Evolutionary conservation across 768 basidiomycete species (phyloP).

Genomic region (Clitopilus hobsonii): DNA sequence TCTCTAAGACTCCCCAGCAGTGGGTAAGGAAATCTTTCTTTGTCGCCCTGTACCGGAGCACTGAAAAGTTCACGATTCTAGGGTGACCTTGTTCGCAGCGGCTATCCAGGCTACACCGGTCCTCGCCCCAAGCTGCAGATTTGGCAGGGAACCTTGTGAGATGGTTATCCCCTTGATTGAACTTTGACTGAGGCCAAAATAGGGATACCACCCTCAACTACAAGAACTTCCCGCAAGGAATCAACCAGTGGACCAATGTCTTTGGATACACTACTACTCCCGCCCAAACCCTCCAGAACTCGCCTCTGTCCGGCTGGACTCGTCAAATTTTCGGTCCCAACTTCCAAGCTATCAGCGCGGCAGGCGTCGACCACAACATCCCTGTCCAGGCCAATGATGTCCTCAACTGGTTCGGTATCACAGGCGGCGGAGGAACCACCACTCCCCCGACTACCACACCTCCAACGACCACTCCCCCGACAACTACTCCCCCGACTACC

Average conservation of each 20-base stretch:
- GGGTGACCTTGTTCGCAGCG: constrained; percentile 41
- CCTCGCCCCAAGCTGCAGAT: constrained; percentile 45
- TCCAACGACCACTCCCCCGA: constrained; percentile 11
- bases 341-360: constrained; percentile 40
- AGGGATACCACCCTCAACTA: constrained; percentile 49
- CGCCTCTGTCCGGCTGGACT: constrained; percentile 41
- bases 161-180: background rate
- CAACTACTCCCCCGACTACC: constrained; percentile 9
- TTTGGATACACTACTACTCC: constrained; percentile 41
- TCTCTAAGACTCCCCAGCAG: constrained; percentile 38
- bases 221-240: constrained; percentile 44
- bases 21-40: constrained; percentile 33
- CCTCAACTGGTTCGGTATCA: constrained; percentile 44
- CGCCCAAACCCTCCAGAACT: constrained; percentile 30
- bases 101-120: constrained; percentile 51
- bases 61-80: constrained; percentile 6
- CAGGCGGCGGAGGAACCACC: constrained; percentile 16
- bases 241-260: constrained; percentile 55
- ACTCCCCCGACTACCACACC: constrained; percentile 12
- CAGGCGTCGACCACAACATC: constrained; percentile 47
- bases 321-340: constrained; percentile 43
- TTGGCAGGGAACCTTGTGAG: constrained; percentile 48
- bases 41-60: background rate
- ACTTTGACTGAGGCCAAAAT: background rate
- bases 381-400: constrained; percentile 43